These are phyloP conservation scores for Corallochytrium limacisporum DNA, from an alignment of 78 protist species.

Conservation along the genomic window DNA sequence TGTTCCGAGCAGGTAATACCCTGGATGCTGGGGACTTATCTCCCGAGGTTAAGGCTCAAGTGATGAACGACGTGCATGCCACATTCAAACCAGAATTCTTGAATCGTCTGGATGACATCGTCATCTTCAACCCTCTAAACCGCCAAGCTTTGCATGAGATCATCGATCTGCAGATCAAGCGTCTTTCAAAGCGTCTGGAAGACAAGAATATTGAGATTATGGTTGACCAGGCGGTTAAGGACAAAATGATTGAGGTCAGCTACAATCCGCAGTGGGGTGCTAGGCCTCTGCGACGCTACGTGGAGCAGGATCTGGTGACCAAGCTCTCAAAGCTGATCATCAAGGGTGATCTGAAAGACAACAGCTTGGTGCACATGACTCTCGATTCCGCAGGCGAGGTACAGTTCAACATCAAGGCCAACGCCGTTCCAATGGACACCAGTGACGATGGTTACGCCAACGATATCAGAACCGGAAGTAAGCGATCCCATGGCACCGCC, in stretches of 20 bases:
- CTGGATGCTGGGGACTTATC: no score
- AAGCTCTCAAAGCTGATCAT: conserved; percentile 31
- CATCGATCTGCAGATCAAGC: conserved; percentile 22
- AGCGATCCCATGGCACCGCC: neutral
- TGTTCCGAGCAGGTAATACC: neutral
- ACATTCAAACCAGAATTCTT: conserved; percentile 91
- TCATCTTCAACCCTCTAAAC: conserved; percentile 64
- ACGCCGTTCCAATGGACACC: neutral
- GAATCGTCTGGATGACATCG: conserved; percentile 91
- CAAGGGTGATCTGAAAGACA: neutral
- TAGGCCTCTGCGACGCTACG: conserved; percentile 77
- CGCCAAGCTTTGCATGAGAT: conserved; percentile 15
- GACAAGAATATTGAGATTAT: conserved; percentile 37
- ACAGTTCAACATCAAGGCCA: neutral
- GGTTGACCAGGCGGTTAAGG: conserved; percentile 29
- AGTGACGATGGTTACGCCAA: neutral
- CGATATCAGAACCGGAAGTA: neutral
- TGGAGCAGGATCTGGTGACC: conserved; percentile 76
- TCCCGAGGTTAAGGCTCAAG: conserved; percentile 39
- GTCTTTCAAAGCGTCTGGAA: conserved; percentile 51
- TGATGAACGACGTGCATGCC: conserved; percentile 39
- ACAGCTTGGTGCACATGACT: no score
- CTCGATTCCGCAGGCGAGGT: no score
- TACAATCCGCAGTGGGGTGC: conserved; percentile 84
- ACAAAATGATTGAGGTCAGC: conserved; percentile 13